Evolutionary conservation across 495 filamentous ascomycete species (phyloP), one percentile per base, ranked within the genome.

Genomic region (Sordaria brevicollis): DNA sequence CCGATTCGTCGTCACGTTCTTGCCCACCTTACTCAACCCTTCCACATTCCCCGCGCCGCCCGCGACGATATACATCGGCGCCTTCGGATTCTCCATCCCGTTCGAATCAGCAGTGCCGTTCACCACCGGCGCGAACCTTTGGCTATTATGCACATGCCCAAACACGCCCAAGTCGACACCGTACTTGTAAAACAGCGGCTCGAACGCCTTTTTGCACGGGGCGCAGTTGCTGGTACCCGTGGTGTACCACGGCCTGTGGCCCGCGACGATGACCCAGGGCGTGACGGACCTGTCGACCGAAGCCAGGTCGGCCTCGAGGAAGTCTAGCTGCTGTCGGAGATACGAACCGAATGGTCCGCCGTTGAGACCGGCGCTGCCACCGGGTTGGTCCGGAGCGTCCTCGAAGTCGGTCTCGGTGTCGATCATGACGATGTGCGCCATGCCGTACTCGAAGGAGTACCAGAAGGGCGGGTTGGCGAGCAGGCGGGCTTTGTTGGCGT

Each of bases 361-460:
- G 73, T 84, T 75, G 3, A 87, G 78, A 0, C 78, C 75, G 0
- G 82, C 82, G 82, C 82, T 0, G 82, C 86, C 86, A 1, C 78
- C 82, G 0, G 74, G 76, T 3, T 73, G 76, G 71, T 85, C 83
- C 11, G 83, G 82, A 25, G 83, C 85, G 65, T 79, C 62, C 29
- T 77, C 65, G 57, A 84, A 81, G 73, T 86, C 86, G 21, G 86
- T 88, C 65, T 88, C 85, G 1, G 84, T 87, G 79, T 88, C 78
- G 75, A 88, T 81, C 84, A 86, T 85, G 39, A 82, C 77, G 66
- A 86, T 75, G 77, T 89, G 87, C 6, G 80, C 81, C 82, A 87
- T 85, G 71, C 87, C 87, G 78, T 88, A 87, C 65, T 89, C 86
- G 76, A 89, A 89, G 0, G 86, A 88, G 76, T 87, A 89, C 87